Percentiles rank a stretch among this genome's conserved stretches.
Evolutionary conservation across 2,329 filamentous ascomycete species (phyloP).

Genomic region (Cladorrhinum sp.): DNA sequence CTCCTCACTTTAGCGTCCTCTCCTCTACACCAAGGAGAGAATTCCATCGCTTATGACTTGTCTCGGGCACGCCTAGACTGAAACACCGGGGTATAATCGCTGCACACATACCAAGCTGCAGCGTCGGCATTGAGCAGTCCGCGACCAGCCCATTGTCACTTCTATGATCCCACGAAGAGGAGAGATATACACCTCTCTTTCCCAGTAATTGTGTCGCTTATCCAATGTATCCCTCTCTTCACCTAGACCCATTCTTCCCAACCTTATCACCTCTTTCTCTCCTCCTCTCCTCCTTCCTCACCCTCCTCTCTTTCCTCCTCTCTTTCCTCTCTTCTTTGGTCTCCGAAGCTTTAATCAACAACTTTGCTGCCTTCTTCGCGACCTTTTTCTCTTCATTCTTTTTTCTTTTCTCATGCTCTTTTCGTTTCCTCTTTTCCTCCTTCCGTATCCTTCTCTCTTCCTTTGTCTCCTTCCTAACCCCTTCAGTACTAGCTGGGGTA

Average conservation of each 20-base stretch:
- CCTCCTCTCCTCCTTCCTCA: constrained; percentile 43
- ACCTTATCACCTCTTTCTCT: background rate
- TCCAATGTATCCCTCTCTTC: constrained; percentile 9
- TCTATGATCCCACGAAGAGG: too few relatives aligned
- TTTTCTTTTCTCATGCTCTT: constrained; percentile 20
- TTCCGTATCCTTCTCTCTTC: constrained; percentile 39
- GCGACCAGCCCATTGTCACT: background rate
- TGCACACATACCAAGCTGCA: background rate
- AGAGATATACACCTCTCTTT: background rate
- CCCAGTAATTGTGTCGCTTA: background rate
- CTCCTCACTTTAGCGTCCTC: too few relatives aligned
- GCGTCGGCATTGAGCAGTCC: background rate
- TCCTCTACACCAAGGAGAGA: too few relatives aligned
- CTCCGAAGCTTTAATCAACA: constrained; percentile 33
- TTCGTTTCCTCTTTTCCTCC: constrained; percentile 39
- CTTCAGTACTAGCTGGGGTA: constrained; percentile 30
- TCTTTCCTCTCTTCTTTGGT: constrained; percentile 46
- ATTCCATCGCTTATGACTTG: too few relatives aligned
- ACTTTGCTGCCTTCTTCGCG: constrained; percentile 36
- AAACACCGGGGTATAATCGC: background rate
- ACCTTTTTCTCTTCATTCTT: constrained; percentile 30
- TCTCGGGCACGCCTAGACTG: background rate
- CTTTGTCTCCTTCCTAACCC: constrained; percentile 37
- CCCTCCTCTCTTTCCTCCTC: constrained; percentile 46
- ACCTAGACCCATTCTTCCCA: constrained; percentile 11